These are phyloP conservation scores for Ophiostoma fasciatum DNA, from an alignment of 2,329 filamentous ascomycete genomes.

Conservation along the genomic window DNA sequence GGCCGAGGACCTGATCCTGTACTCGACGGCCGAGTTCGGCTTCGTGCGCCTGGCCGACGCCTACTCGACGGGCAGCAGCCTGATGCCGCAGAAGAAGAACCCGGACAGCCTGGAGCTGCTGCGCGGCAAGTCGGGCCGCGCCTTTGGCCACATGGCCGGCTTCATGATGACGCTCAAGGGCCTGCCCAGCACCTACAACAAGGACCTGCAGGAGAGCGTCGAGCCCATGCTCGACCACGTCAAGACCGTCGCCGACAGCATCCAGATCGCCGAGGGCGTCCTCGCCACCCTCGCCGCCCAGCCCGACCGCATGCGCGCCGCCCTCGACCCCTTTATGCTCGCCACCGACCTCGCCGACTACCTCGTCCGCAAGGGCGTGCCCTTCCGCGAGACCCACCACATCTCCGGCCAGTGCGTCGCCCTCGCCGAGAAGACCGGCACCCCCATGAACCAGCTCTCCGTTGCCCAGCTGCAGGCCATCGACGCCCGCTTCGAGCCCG, in stretches of 20 bases:
- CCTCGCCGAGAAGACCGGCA: conserved; percentile 49
- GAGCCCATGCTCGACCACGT: conserved; percentile 76
- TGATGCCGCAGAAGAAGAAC: conserved; percentile 82
- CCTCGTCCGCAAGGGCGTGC: conserved; percentile 54
- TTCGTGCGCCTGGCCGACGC: conserved; percentile 66
- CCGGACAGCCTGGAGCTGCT: conserved; percentile 55
- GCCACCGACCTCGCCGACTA: conserved; percentile 58
- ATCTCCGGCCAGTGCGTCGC: conserved; percentile 63
- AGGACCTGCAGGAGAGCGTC: conserved; percentile 78
- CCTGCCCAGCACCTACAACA: conserved; percentile 75
- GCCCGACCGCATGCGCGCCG: conserved; percentile 63
- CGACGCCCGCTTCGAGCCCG: conserved; percentile 54
- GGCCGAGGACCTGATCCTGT: conserved; percentile 78
- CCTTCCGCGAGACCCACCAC: conserved; percentile 74
- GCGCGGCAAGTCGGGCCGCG: conserved; percentile 60
- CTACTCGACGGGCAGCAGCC: conserved; percentile 60
- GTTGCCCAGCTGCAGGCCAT: conserved; percentile 52
- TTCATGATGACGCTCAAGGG: conserved; percentile 60
- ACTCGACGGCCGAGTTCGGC: conserved; percentile 59
- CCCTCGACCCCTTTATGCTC: conserved; percentile 71
- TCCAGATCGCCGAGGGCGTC: conserved; percentile 71
- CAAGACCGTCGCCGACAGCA: conserved; percentile 66
- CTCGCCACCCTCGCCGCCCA: conserved; percentile 56
- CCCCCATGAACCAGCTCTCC: conserved; percentile 57
- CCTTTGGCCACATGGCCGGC: conserved; percentile 70